phyloP scores from a whole-genome alignment of 768 basidiomycete genomes.

The Cantharellus anzutake region DNA sequence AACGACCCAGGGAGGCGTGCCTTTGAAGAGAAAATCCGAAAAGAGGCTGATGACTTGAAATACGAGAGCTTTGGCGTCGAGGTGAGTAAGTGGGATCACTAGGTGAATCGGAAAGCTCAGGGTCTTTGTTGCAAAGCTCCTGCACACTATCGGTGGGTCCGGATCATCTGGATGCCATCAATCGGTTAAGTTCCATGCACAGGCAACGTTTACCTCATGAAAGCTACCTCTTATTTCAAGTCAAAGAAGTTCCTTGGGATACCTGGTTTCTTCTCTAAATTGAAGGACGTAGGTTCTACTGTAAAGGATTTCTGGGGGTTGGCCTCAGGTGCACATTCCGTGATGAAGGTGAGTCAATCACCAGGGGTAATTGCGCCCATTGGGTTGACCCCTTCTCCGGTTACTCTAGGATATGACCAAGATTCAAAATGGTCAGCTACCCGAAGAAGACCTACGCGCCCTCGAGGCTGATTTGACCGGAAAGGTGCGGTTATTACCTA shows the following conservation, averaged over 20 bases:
- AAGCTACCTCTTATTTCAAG: slow-evolving; percentile 81
- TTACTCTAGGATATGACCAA: slow-evolving; percentile 69
- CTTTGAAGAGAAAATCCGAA: slow-evolving; percentile 57
- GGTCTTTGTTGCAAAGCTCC: slow-evolving; percentile 28
- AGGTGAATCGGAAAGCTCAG: neutral
- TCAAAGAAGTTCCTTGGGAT: slow-evolving; percentile 81
- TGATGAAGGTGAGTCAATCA: neutral
- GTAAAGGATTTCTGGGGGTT: slow-evolving; percentile 97
- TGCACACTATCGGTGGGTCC: slow-evolving; percentile 54
- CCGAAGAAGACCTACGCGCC: slow-evolving; percentile 67
- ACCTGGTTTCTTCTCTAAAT: slow-evolving; percentile 76
- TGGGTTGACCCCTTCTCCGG: neutral
- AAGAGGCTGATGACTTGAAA: slow-evolving; percentile 89
- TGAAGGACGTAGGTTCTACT: slow-evolving; percentile 86
- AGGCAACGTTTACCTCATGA: slow-evolving; percentile 76
- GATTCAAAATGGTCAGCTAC: slow-evolving; percentile 67
- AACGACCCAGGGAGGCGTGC: slow-evolving; percentile 67
- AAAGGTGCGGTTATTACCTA: slow-evolving; percentile 30
- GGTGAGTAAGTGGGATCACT: slow-evolving; percentile 24
- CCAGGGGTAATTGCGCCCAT: neutral
- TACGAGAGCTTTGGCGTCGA: slow-evolving; percentile 96
- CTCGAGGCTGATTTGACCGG: slow-evolving; percentile 88
- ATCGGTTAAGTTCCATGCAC: neutral
- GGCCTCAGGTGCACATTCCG: slow-evolving; percentile 66
- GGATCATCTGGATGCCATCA: neutral